A percentile compares a stretch with the other conserved stretches of the same genome.
Evolutionary conservation across 768 basidiomycete genomes (phyloP).

Genomic region (Amanita rubescens): DNA sequence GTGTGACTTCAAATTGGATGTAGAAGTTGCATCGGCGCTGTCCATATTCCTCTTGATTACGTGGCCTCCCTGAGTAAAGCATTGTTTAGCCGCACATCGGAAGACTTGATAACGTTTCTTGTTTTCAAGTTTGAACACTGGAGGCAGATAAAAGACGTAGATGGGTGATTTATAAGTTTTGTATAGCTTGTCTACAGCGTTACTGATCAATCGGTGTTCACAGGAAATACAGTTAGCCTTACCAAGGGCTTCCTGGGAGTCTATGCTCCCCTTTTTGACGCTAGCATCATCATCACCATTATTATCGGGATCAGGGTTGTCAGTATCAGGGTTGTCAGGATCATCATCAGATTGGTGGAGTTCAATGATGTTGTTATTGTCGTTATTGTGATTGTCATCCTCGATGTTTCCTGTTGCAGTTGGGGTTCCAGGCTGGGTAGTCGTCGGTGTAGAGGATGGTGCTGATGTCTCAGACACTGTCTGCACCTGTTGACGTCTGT

Average conservation of each 20-base stretch:
- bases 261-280: background rate
- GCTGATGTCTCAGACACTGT: background rate
- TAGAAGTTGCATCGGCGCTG: constrained; percentile 9
- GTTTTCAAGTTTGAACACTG: background rate
- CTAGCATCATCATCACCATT: background rate
- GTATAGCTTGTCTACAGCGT: background rate
- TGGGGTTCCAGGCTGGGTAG: background rate
- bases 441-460: background rate
- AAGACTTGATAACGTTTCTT: background rate
- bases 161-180: constrained; percentile 9
- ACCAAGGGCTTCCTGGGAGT: background rate
- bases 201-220: background rate
- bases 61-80: background rate
- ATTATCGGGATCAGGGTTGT: too few species aligned
- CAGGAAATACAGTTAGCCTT: background rate
- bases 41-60: constrained; percentile 6
- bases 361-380: too few species aligned
- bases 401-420: background rate
- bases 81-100: background rate
- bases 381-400: too few species aligned
- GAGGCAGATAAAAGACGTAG: constrained; percentile 6
- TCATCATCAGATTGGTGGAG: background rate
- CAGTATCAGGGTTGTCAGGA: background rate
- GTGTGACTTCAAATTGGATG: constrained; percentile 19
- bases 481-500: background rate